These are phyloP conservation scores for Leishmania martiniquensis DNA, from an alignment of 208 protist species.

Conservation along the genomic window DNA sequence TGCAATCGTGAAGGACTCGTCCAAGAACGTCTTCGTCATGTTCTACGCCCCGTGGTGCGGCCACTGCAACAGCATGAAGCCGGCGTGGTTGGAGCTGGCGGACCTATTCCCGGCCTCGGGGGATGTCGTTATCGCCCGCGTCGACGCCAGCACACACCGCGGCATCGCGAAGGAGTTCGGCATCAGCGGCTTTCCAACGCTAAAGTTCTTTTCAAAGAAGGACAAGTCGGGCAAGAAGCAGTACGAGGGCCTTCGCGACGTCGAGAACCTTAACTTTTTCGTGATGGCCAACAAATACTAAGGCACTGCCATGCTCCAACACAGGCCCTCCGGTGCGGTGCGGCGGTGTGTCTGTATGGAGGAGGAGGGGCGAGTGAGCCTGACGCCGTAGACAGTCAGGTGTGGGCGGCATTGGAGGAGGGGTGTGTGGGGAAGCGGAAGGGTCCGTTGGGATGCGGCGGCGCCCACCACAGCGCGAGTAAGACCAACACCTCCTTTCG, in stretches of 20 bases:
- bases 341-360: neutral
- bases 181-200: constrained; percentile 86
- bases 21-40: constrained; percentile 95
- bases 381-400: no score
- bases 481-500: neutral
- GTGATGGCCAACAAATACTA: constrained; percentile 33
- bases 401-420: no score
- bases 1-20: constrained; percentile 72
- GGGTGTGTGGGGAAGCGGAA: no score
- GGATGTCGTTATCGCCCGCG: constrained; percentile 78
- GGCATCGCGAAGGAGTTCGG: constrained; percentile 54
- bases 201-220: constrained; percentile 86
- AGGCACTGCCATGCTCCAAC: no score
- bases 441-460: neutral
- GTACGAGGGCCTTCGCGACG: constrained; percentile 69
- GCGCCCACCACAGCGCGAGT: neutral
- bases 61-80: constrained; percentile 95
- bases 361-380: no score
- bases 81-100: constrained; percentile 80
- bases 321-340: neutral
- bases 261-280: constrained; percentile 51
- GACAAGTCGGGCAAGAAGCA: constrained; percentile 61
- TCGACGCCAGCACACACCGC: constrained; percentile 64
- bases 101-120: constrained; percentile 39
- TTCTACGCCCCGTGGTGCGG: constrained; percentile 98